These are phyloP conservation scores for Cynara cardunculus DNA, from an alignment of 129 eudicot species.

Conservation along the genomic window DNA sequence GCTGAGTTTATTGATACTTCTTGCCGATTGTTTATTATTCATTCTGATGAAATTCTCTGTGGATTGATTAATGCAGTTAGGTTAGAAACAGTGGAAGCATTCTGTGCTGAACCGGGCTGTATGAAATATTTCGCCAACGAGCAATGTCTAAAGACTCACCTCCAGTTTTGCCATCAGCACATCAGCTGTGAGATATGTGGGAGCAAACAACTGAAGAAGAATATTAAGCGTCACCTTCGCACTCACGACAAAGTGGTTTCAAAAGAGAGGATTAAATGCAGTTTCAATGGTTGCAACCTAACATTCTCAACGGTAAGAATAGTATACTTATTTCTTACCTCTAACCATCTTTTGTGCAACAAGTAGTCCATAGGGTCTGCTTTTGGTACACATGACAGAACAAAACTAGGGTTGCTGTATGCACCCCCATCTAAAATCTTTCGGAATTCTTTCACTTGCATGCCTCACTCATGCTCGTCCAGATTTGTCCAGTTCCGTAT, in stretches of 20 bases:
- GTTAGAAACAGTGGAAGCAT: constrained; percentile 59
- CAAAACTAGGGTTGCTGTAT: too few species aligned
- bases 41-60: not conserved
- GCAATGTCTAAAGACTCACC: constrained; percentile 59
- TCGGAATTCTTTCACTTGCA: too few species aligned
- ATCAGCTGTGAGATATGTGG: constrained; percentile 77
- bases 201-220: constrained; percentile 74
- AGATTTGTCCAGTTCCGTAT: too few species aligned
- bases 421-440: too few species aligned
- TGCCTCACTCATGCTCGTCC: too few species aligned
- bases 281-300: constrained; percentile 47
- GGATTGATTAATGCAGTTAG: constrained; percentile 42
- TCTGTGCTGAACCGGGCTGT: constrained; percentile 74
- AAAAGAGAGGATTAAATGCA: constrained; percentile 47
- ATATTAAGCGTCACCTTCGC: constrained; percentile 69
- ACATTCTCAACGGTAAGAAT: constrained; percentile 70
- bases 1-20: not conserved
- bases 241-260: constrained; percentile 45
- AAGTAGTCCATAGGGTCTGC: too few species aligned
- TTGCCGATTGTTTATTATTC: not conserved
- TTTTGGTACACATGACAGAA: too few species aligned
- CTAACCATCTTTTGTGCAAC: not conserved
- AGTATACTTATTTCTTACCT: not conserved
- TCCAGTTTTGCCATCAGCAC: constrained; percentile 58
- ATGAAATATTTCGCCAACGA: constrained; percentile 63